Evolutionary conservation across 805 yeast species (phyloP), one percentile per base, ranked within the genome.

Genomic region (Groenewaldozyma salmanticensis): DNA sequence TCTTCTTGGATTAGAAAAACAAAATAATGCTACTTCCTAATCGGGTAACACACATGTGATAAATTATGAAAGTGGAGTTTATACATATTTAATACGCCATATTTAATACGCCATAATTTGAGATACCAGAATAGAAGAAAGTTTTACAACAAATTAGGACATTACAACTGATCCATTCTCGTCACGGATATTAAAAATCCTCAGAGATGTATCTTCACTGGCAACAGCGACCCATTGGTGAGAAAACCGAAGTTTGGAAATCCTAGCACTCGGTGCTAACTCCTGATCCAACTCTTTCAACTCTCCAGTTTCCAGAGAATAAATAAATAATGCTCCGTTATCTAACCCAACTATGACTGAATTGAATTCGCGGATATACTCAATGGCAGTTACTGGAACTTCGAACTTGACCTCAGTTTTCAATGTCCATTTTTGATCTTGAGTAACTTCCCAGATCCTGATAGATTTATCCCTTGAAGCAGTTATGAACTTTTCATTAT

Each of bases 401-500:
- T 94, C 74, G 16, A 64, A 68, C 0, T 50, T 49, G 33, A 79
- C 63, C 48, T 74, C 79, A n/a, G 67, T 35, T 2, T 69, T 52
- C 3, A 61, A 50, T 1, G 66, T 62, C 33, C 68, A 70, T 1
- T 38, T 46, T 2, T 39, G 42, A 1, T 54, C 60, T 3, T 62
- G 68, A 5, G 38, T 27, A 16, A 58, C 65, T 37, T 62, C 62
- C 96, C 96, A 88, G 15, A 79, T 64, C 54, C 82, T 84, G 38
- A 88, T 58, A 2, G 77, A 71, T 54, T 79, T 82, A 59, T 92
- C 98, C 59, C 98, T 75, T 2, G 95, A 80, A 0, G 81, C 94
- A 0, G 96, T 88, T 13, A 83, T 70, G 54, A 90, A 88, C 9
- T 47, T 49, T 19, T 31, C 21, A 27, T 35, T 38, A n/a, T 53